Conservation (phyloP, 176 grass and related monocot genomes). For the Phyllostachys edulis region DNA sequence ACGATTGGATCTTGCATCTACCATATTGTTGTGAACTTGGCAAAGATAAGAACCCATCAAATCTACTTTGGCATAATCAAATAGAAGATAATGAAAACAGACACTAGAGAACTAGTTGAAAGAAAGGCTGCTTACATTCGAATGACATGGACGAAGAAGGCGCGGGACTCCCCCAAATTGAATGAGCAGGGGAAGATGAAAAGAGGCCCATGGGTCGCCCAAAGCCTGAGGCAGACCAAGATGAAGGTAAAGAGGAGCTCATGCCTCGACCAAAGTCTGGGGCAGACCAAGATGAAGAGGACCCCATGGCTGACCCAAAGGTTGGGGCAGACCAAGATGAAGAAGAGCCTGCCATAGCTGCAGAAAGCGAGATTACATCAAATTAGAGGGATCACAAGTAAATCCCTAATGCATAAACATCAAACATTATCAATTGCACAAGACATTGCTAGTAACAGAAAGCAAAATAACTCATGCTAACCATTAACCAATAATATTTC, state of each 20-base stretch:
- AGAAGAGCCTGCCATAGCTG: slow-evolving; percentile 7
- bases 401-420: neutral
- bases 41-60: neutral
- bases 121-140: neutral
- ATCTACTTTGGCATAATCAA: neutral
- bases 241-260: neutral
- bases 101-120: neutral
- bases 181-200: neutral
- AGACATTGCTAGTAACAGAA: neutral
- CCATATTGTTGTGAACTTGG: neutral
- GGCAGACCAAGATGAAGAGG: neutral
- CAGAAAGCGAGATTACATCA: neutral
- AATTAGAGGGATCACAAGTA: neutral
- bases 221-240: neutral
- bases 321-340: slow-evolving; percentile 1
- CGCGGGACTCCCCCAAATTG: neutral
- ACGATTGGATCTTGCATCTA: neutral
- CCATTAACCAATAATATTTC: neutral
- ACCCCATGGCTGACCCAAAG: neutral
- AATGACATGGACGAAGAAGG: neutral
- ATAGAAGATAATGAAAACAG: neutral
- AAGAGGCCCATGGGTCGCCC: neutral
- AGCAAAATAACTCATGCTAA: neutral
- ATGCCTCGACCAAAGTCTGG: neutral
- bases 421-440: neutral